Conservation (phyloP, 257 asterid genomes). For the Echium plantagineum region DNA sequence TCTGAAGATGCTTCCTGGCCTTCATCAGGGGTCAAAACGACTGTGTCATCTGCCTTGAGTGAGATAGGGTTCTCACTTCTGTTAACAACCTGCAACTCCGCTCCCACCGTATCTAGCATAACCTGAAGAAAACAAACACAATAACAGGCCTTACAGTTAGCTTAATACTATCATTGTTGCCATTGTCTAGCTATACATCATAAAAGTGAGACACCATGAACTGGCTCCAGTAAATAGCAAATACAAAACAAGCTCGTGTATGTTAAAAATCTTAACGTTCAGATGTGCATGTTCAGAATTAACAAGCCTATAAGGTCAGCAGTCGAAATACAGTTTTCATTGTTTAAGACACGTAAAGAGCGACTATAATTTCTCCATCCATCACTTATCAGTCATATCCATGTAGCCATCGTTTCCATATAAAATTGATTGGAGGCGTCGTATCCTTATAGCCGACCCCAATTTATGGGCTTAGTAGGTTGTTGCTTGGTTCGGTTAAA, state of each 20-base stretch:
- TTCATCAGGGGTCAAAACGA: slow-evolving; percentile 69
- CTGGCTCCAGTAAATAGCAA: not conserved
- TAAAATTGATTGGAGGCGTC: too few relatives aligned
- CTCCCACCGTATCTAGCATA: slow-evolving; percentile 92
- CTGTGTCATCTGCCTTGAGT: slow-evolving; percentile 60
- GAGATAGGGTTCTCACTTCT: slow-evolving; percentile 59
- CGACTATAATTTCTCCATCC: too few relatives aligned
- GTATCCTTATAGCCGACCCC: too few relatives aligned
- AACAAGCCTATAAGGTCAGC: not conserved
- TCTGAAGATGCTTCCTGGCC: slow-evolving; percentile 78
- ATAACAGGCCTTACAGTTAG: not conserved
- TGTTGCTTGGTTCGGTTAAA: too few relatives aligned
- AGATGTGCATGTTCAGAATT: not conserved
- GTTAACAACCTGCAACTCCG: slow-evolving; percentile 83
- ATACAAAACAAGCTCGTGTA: not conserved
- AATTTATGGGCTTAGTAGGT: too few relatives aligned
- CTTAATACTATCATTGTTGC: not conserved
- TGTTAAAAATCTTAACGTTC: not conserved
- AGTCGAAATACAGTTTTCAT: not conserved
- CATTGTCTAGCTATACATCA: too few relatives aligned
- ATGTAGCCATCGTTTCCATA: too few relatives aligned
- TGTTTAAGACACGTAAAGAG: not conserved
- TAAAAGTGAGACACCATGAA: not conserved
- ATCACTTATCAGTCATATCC: not conserved
- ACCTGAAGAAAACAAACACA: slow-evolving; percentile 32